These are phyloP conservation scores for Candida sp. DNA, from an alignment of 1,139 yeast genomes.

Conservation along the genomic window DNA sequence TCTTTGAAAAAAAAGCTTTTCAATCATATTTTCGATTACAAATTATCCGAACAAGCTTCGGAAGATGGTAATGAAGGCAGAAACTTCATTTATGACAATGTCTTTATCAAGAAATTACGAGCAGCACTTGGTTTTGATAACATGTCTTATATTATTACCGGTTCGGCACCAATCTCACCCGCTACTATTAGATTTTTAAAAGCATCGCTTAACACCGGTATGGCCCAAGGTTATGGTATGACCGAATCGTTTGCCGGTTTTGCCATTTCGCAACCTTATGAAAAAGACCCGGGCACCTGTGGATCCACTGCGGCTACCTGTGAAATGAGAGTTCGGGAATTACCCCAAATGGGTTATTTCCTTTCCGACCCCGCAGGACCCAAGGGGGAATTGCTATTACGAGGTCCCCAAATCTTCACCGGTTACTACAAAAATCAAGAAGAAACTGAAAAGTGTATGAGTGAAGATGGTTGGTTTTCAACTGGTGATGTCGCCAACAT, in stretches of 20 bases:
- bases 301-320: constrained; percentile 33
- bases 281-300: constrained; percentile 38
- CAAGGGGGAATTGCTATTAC: constrained; percentile 37
- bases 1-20: constrained; percentile 18
- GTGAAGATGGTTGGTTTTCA: constrained; percentile 50
- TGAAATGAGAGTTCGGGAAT: constrained; percentile 33
- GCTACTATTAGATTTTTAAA: constrained; percentile 40
- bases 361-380: constrained; percentile 31
- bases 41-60: constrained; percentile 26
- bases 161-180: constrained; percentile 44
- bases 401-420: constrained; percentile 37
- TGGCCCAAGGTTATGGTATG: constrained; percentile 43
- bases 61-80: constrained; percentile 21
- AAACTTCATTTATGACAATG: constrained; percentile 30
- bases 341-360: constrained; percentile 38
- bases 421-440: constrained; percentile 37
- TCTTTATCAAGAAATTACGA: constrained; percentile 19
- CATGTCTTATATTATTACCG: constrained; percentile 24
- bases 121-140: constrained; percentile 36
- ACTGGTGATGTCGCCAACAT: constrained; percentile 40
- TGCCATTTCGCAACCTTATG: constrained; percentile 25
- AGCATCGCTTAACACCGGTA: constrained; percentile 35
- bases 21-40: constrained; percentile 27
- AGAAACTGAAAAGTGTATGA: constrained; percentile 43
- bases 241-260: constrained; percentile 46